Evolutionary conservation across 768 basidiomycete species (phyloP).

Genomic region (Pisolithus sp.): DNA sequence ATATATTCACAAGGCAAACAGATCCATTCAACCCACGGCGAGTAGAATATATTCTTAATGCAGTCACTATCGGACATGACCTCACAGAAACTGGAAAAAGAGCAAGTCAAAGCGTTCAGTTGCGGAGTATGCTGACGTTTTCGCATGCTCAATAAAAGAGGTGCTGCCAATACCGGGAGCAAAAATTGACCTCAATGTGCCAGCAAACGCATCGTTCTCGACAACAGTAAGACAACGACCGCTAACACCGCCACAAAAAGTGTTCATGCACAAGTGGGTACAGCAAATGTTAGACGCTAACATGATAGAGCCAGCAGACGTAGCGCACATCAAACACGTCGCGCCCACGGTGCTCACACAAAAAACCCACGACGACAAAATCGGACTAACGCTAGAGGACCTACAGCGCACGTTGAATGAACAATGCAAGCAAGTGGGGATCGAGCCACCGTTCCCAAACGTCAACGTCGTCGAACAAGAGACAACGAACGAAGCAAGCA

Average conservation of each 20-base stretch:
- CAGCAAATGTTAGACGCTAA: no score
- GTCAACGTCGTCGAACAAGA: background rate
- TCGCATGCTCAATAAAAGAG: constrained; percentile 34
- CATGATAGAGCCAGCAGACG: background rate
- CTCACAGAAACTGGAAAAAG: constrained; percentile 17
- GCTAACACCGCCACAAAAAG: background rate
- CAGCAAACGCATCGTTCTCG: background rate
- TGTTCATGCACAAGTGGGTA: no score
- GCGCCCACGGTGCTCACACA: constrained; percentile 28
- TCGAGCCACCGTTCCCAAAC: background rate
- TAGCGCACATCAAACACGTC: background rate
- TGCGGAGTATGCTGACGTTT: constrained; percentile 30
- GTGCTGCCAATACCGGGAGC: constrained; percentile 21
- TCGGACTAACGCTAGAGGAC: constrained; percentile 28
- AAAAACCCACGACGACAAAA: constrained; percentile 27
- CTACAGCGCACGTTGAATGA: constrained; percentile 28
- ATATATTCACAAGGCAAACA: background rate
- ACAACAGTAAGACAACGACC: background rate
- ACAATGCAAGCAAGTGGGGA: background rate
- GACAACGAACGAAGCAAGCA: background rate
- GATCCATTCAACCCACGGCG: constrained; percentile 5
- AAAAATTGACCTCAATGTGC: background rate
- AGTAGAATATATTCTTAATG: constrained; percentile 12
- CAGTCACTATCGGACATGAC: constrained; percentile 26
- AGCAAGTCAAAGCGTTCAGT: constrained; percentile 20